Conservation (phyloP, 2,329 filamentous ascomycete species). For the Trichoderma koningii region DNA sequence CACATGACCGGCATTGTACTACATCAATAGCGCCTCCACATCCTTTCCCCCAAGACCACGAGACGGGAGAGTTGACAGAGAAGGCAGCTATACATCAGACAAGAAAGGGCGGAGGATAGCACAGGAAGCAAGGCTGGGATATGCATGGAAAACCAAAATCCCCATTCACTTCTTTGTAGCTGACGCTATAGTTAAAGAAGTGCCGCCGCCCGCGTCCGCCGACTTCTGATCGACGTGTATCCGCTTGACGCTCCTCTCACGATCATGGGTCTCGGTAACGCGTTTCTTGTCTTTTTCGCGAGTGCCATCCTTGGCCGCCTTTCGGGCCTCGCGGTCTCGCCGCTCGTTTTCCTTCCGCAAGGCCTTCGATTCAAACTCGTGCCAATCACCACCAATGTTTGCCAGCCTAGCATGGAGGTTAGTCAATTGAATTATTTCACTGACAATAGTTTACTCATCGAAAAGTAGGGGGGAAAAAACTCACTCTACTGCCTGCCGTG, state of each 20-base stretch:
- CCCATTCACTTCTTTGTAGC: conserved; percentile 14
- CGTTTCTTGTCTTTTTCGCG: conserved; percentile 47
- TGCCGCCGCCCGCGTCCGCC: conserved; percentile 12
- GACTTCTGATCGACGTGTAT: conserved; percentile 37
- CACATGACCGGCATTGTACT: conserved; percentile 17
- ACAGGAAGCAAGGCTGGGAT: neutral
- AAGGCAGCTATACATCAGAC: conserved; percentile 4
- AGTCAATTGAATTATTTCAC: conserved; percentile 26
- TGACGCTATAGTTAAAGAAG: neutral
- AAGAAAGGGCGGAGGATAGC: neutral
- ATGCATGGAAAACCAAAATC: neutral
- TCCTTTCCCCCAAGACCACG: neutral
- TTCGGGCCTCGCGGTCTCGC: conserved; percentile 56
- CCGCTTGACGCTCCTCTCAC: conserved; percentile 41
- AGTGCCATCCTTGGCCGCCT: conserved; percentile 45
- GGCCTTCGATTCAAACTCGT: conserved; percentile 97
- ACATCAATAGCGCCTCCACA: conserved; percentile 5
- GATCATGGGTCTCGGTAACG: conserved; percentile 38
- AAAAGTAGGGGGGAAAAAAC: conserved; percentile 41
- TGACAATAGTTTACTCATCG: too few relatives aligned
- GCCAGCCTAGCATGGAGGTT: conserved; percentile 58
- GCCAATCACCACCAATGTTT: conserved; percentile 89
- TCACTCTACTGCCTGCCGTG: conserved; percentile 79
- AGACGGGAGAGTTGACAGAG: neutral
- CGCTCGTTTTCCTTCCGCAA: conserved; percentile 85